These are phyloP conservation scores for Candida glucosophila DNA, from an alignment of 1,139 yeast species.

Conservation along the genomic window DNA sequence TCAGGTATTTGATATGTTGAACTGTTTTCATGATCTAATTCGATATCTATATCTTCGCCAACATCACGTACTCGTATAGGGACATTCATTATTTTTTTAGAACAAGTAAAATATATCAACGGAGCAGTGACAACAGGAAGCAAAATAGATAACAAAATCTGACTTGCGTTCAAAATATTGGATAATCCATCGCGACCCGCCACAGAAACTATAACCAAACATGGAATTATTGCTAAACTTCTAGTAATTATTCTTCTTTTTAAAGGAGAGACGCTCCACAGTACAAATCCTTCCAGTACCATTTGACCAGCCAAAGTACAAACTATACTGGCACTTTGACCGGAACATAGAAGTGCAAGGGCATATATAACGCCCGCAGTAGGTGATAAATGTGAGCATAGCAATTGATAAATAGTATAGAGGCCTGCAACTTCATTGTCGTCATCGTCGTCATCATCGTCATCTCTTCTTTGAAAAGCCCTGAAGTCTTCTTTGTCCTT, in stretches of 20 bases:
- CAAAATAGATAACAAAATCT: conserved; percentile 76
- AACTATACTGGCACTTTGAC: conserved; percentile 97
- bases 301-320: conserved; percentile 96
- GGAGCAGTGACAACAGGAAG: conserved; percentile 91
- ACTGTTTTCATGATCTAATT: conserved; percentile 1
- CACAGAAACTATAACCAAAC: conserved; percentile 65
- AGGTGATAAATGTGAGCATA: conserved; percentile 68
- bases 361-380: conserved; percentile 93
- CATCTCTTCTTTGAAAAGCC: conserved; percentile 8
- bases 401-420: conserved; percentile 71
- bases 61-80: conserved; percentile 29
- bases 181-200: conserved; percentile 86
- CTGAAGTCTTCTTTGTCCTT: too few species aligned
- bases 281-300: conserved; percentile 88
- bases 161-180: conserved; percentile 72
- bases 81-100: conserved; percentile 71
- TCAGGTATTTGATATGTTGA: conserved; percentile 2
- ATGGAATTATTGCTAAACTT: conserved; percentile 79
- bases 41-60: conserved; percentile 13
- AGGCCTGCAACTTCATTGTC: conserved; percentile 60
- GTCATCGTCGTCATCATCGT: conserved; percentile 35
- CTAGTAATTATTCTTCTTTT: conserved; percentile 77
- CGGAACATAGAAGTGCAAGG: conserved; percentile 85
- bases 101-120: conserved; percentile 72
- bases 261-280: conserved; percentile 84